Evolutionary conservation across 805 yeast genomes (phyloP).

Genomic region (Candida corydali): DNA sequence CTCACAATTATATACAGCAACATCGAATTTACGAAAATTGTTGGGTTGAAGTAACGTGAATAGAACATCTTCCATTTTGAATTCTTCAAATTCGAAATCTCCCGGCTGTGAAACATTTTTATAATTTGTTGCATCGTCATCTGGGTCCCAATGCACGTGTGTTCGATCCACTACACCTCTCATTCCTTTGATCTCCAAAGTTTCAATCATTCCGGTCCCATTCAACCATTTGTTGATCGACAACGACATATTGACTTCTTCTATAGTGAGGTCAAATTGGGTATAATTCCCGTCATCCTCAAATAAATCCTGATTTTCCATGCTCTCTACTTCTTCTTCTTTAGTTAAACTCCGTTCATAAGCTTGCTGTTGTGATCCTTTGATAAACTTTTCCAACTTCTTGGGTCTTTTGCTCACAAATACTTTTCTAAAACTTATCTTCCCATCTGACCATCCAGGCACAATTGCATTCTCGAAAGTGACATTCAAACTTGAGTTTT

Average conservation of each 20-base stretch:
- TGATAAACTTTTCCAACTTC: conserved; percentile 46
- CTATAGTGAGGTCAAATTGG: conserved; percentile 88
- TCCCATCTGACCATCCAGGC: conserved; percentile 90
- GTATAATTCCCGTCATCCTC: conserved; percentile 92
- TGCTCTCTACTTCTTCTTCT: no score
- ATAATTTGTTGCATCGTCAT: conserved; percentile 80
- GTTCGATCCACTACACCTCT: conserved; percentile 93
- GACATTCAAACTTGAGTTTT: conserved; percentile 76
- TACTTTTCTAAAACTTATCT: conserved; percentile 78
- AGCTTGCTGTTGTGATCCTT: conserved; percentile 73
- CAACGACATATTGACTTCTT: conserved; percentile 74
- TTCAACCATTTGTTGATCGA: conserved; percentile 84
- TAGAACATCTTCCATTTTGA: conserved; percentile 78
- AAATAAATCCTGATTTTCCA: conserved; percentile 34
- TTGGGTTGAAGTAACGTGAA: conserved; percentile 80
- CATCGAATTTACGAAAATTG: conserved; percentile 76
- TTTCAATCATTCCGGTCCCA: conserved; percentile 83
- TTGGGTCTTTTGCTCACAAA: conserved; percentile 83
- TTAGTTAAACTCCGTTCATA: conserved; percentile 46
- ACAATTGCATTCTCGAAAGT: conserved; percentile 91
- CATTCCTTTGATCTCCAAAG: conserved; percentile 71
- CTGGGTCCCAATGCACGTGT: conserved; percentile 76
- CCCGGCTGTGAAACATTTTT: conserved; percentile 73
- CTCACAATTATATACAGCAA: conserved; percentile 85
- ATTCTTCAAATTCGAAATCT: conserved; percentile 86